These are phyloP conservation scores for Podospora pseudopauciseta DNA, from an alignment of 495 filamentous ascomycete species.

Conservation along the genomic window DNA sequence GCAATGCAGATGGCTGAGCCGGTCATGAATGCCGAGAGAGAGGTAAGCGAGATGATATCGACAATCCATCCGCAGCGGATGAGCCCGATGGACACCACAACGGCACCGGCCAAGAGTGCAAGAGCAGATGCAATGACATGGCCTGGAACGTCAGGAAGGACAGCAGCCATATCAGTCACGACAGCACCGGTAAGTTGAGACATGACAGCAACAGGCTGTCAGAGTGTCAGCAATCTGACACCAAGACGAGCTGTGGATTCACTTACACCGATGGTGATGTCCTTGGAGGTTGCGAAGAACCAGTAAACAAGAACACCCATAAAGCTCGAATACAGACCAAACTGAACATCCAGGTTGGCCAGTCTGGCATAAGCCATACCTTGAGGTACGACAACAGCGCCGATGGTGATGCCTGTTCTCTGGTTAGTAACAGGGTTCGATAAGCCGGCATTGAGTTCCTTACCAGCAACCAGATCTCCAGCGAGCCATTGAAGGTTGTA, in stretches of 20 bases:
- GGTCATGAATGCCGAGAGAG: conserved; percentile 97
- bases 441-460: conserved; percentile 23
- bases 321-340: conserved; percentile 93
- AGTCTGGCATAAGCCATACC: conserved; percentile 95
- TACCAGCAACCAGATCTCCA: conserved; percentile 88
- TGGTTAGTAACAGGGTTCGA: neutral
- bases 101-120: conserved; percentile 74
- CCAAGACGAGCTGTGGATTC: neutral
- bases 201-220: conserved; percentile 89
- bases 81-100: conserved; percentile 78
- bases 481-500: conserved; percentile 89
- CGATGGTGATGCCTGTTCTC: conserved; percentile 77
- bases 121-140: conserved; percentile 74
- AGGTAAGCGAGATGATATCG: conserved; percentile 87
- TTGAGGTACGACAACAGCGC: conserved; percentile 92
- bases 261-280: conserved; percentile 97
- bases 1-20: conserved; percentile 91
- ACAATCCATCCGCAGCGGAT: conserved; percentile 86
- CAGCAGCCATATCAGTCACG: conserved; percentile 55
- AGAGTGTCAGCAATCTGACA: conserved; percentile 11
- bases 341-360: conserved; percentile 73
- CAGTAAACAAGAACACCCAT: conserved; percentile 96
- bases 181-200: conserved; percentile 85
- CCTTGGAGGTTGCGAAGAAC: conserved; percentile 98
- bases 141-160: conserved; percentile 54